phyloP scores from a whole-genome alignment of 2,329 filamentous ascomycete species.

The Lecanicillium sp. region DNA sequence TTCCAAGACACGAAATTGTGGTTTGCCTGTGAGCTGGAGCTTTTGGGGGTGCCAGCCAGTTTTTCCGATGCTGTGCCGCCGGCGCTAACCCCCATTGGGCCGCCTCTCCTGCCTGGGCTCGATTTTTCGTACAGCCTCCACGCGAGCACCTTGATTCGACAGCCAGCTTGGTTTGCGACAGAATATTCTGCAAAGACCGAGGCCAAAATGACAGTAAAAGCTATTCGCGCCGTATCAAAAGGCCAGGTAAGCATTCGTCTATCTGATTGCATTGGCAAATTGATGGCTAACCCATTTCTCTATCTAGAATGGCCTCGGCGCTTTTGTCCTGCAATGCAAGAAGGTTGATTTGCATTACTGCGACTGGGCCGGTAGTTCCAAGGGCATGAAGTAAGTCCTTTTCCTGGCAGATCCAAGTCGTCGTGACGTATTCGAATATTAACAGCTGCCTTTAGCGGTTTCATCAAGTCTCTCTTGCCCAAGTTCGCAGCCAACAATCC shows the following conservation, averaged over 20 bases:
- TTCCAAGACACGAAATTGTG: too few species aligned
- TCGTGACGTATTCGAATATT: slow-evolving; percentile 16
- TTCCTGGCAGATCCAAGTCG: background rate
- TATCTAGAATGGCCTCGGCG: slow-evolving; percentile 82
- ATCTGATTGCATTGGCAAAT: background rate
- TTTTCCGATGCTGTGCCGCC: slow-evolving; percentile 10
- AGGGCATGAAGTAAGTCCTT: slow-evolving; percentile 76
- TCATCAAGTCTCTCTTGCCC: slow-evolving; percentile 70
- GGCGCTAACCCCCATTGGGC: slow-evolving; percentile 7
- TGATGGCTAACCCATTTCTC: slow-evolving; percentile 9
- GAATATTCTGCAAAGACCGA: slow-evolving; percentile 10
- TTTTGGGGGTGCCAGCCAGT: background rate
- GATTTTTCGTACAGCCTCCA: slow-evolving; percentile 13
- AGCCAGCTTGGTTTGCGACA: slow-evolving; percentile 16
- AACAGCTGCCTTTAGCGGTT: slow-evolving; percentile 49
- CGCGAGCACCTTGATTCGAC: background rate
- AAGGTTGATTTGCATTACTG: slow-evolving; percentile 95
- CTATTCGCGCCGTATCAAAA: slow-evolving; percentile 42
- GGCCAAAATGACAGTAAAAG: slow-evolving; percentile 47
- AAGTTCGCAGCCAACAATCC: slow-evolving; percentile 76
- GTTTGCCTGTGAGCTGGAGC: too few species aligned
- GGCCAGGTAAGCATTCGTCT: slow-evolving; percentile 40
- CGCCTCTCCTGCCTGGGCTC: slow-evolving; percentile 10
- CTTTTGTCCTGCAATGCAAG: slow-evolving; percentile 96
- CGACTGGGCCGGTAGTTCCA: slow-evolving; percentile 89